Percentiles rank a stretch among this genome's conserved stretches.
Conservation (phyloP, 306 rosid genomes). For the Rosa multiflora region DNA sequence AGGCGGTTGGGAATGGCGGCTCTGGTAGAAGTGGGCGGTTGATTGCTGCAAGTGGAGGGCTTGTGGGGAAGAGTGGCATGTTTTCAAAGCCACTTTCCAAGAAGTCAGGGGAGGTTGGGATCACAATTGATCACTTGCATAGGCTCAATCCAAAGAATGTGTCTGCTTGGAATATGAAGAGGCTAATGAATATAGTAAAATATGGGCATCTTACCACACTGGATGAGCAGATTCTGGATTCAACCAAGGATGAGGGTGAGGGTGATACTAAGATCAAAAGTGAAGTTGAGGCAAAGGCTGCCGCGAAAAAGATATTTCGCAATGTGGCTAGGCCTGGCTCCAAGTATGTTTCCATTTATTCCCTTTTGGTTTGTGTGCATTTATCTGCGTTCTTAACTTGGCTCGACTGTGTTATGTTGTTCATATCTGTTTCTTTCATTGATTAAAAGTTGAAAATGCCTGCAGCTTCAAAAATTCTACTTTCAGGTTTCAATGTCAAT, state of each 20-base stretch:
- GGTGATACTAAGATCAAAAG: constrained; percentile 56
- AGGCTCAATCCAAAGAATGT: constrained; percentile 70
- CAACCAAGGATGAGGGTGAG: constrained; percentile 50
- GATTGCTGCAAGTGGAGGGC: constrained; percentile 40
- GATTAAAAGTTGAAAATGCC: background rate
- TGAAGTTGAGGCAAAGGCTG: constrained; percentile 75
- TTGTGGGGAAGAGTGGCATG: constrained; percentile 39
- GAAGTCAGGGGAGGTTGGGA: constrained; percentile 46
- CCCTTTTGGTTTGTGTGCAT: background rate
- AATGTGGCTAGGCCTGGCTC: constrained; percentile 73
- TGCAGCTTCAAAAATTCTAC: background rate
- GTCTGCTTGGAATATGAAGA: constrained; percentile 96
- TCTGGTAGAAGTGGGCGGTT: constrained; percentile 43
- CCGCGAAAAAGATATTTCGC: constrained; percentile 77
- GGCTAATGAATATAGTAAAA: constrained; percentile 70
- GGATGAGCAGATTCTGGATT: constrained; percentile 59
- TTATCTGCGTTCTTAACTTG: background rate
- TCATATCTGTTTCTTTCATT: constrained; percentile 1
- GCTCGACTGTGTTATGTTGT: background rate
- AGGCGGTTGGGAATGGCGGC: constrained; percentile 51
- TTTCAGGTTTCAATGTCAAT: background rate
- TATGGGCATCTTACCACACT: constrained; percentile 66
- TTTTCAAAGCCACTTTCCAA: constrained; percentile 40
- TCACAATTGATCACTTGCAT: constrained; percentile 72
- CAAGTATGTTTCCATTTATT: constrained; percentile 43